phyloP scores from a whole-genome alignment of 768 basidiomycete species.

The Boletus sp. region DNA sequence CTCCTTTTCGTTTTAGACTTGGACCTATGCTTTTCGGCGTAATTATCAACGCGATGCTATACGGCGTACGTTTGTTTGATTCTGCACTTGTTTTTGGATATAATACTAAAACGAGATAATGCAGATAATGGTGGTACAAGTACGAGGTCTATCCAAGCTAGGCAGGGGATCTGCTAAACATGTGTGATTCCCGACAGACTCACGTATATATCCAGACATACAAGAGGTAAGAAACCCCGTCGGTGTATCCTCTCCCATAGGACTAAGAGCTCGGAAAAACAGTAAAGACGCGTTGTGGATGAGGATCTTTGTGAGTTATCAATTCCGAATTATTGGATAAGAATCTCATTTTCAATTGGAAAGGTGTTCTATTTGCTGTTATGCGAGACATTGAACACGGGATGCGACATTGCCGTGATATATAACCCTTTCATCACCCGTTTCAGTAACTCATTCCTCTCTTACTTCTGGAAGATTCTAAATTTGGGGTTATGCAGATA shows the following conservation, averaged over 20 bases:
- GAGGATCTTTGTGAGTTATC: constrained; percentile 41
- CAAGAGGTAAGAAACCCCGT: constrained; percentile 31
- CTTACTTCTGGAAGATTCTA: neutral
- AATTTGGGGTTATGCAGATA: constrained; percentile 30
- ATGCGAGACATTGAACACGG: constrained; percentile 48
- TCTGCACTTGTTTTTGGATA: neutral
- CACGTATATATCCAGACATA: constrained; percentile 27
- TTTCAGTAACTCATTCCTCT: constrained; percentile 36
- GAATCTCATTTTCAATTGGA: neutral
- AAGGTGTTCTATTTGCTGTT: constrained; percentile 45
- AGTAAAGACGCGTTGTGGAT: constrained; percentile 46
- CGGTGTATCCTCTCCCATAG: neutral
- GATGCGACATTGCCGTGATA: constrained; percentile 44
- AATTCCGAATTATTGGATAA: neutral
- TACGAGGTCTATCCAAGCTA: neutral
- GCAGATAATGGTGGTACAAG: neutral
- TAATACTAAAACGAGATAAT: neutral
- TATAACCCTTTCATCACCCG: constrained; percentile 47
- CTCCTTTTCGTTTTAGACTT: too few species aligned
- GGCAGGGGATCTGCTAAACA: neutral
- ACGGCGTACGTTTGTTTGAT: too few species aligned
- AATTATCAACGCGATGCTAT: too few species aligned
- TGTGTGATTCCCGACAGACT: neutral
- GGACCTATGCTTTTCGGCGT: too few species aligned
- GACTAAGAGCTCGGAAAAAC: neutral